Conservation (phyloP, 768 basidiomycete genomes). For the Tylopilus plumbeoviolaceoides region DNA sequence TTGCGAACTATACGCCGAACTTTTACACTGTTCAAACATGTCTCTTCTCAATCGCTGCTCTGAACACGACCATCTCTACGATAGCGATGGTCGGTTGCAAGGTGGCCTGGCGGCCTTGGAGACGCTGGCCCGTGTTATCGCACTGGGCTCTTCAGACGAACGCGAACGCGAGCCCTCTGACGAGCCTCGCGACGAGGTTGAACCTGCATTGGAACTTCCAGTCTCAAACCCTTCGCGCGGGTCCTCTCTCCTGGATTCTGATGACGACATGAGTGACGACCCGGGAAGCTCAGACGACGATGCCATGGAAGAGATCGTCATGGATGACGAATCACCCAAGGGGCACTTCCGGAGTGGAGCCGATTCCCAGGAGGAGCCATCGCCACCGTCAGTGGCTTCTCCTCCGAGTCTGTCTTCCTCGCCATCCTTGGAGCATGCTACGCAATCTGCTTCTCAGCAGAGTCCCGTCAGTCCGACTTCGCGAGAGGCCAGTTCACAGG, state of each 20-base stretch:
- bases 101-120: conserved; percentile 86
- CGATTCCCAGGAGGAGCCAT: conserved; percentile 33
- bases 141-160: conserved; percentile 53
- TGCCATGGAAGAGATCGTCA: conserved; percentile 77
- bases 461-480: conserved; percentile 25
- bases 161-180: conserved; percentile 55
- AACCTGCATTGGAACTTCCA: conserved; percentile 66
- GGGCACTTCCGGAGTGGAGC: conserved; percentile 22
- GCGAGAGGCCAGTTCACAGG: conserved; percentile 30
- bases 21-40: conserved; percentile 98
- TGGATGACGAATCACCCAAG: conserved; percentile 58
- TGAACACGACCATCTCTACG: conserved; percentile 69
- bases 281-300: conserved; percentile 77
- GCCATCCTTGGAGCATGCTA: conserved; percentile 29
- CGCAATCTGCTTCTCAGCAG: conserved; percentile 23
- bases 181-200: conserved; percentile 52
- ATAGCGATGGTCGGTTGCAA: conserved; percentile 75
- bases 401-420: conserved; percentile 29
- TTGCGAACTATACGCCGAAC: conserved; percentile 94
- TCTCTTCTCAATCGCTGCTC: conserved; percentile 81
- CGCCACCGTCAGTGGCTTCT: conserved; percentile 27
- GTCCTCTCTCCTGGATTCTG: conserved; percentile 58
- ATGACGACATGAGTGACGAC: conserved; percentile 74
- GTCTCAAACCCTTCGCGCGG: conserved; percentile 51
- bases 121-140: conserved; percentile 81